Evolutionary conservation across 2,329 filamentous ascomycete genomes (phyloP), one percentile per base, ranked within the genome.

Genomic region (Periconia macrospinosa): DNA sequence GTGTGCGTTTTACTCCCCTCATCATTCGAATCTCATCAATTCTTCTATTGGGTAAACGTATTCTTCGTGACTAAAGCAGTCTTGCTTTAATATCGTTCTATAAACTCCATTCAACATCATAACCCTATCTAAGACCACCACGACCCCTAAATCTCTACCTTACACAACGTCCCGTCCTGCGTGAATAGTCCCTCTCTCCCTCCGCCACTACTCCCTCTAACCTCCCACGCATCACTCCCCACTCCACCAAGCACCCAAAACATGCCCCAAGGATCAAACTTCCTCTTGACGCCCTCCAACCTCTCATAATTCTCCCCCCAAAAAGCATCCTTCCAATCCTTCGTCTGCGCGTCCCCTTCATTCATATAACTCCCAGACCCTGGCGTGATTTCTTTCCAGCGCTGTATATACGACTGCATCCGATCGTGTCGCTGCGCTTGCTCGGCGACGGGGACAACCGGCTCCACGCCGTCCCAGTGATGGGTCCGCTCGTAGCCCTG

Each of bases 291-390:
- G 3, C 18, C 41, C n/a, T 47, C 13, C 50, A 71, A 48, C 30
- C 56, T 40, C 40, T 30, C 54, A 54, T 70, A 70, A 47, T 69
- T 62, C 1, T 13, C 30, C 27, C 68, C 67, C 42, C 54, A 71
- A 42, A 67, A 69, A 3, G 54, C 58, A 0, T 57, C 30, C 49
- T 65, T 62, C 59, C 60, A 70, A 23, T 53, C 51, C 54, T 56
- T 55, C 44, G 66, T 64, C 58, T 66, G 65, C 53, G 61, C 62
- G 57, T 69, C 65, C 11, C 64, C 66, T 23, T 69, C 68, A 47
- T 68, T 68, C 37, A 66, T 57, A 57, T 69, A 69, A 48, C 56
- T 58, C 41, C 66, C 65, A 33, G 54, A 50, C 7, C 56, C 60
- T 0, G 57, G 58, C 1, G 62, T 61, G 9, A 66, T 54, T 53